Evolutionary conservation across 176 grass and related monocot genomes (phyloP), one percentile per base, ranked within the genome.

Genomic region (Oryza longistaminata): DNA sequence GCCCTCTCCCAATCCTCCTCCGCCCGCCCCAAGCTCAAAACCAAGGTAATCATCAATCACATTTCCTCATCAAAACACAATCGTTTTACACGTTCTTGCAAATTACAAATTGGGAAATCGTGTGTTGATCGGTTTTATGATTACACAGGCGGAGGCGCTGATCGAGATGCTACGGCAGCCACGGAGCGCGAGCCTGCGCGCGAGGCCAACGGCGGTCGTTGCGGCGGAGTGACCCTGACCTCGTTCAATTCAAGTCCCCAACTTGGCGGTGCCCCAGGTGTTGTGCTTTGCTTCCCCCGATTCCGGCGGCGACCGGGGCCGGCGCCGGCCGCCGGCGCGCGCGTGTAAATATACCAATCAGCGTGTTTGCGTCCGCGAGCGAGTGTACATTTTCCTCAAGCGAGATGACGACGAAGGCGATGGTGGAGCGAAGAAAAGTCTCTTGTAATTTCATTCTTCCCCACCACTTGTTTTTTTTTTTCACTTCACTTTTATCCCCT

Each of bases 151-250:
- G 4, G 91, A 92, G 73, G 72, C 86, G 62, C 43, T 99, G 82
- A 88, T 99, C 27, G 91, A 90, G 88, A 84, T 99, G 24, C 72
- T 99, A 1, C 77, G 96, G 66, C 91, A 92, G 67, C 95, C 95
- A 19, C 90, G 90, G 55, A 87, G 83, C 77, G 74, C 53, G 68
- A 83, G 83, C 77, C 14, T 80, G 3, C 85, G 90, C 70, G 71
- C 85, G 2, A 82, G 85, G 77, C 68, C 78, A 44, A 33, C 90
- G 61, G 79, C 89, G 26, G 88, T 85, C 14, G 90, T 88, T 17
- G 86, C 82, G 73, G 79, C 83, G 33, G 86, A 86, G 61, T 92
- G 81, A 90, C 3, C 34, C 6, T 92, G 81, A 90, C 5, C 34
- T 3, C 2, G 1, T 8, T 7, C 26, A 15, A 10, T 7, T 17